A percentile compares a stretch with the other conserved stretches of the same genome.
These are phyloP conservation scores for Biancaea sappan DNA, from an alignment of 306 rosid species.

Conservation along the genomic window DNA sequence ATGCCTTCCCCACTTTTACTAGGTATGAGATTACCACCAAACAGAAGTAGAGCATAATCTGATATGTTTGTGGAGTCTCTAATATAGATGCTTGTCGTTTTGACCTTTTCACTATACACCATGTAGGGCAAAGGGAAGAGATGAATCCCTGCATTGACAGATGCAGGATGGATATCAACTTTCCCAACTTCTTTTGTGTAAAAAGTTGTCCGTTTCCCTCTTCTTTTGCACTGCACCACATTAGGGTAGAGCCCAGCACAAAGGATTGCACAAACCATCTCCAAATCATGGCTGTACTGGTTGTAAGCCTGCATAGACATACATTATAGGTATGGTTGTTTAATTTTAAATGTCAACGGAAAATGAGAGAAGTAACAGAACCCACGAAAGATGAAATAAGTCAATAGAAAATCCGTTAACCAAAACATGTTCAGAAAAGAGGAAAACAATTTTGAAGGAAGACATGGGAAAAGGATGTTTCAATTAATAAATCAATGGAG, in stretches of 20 bases:
- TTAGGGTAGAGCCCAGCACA: conserved; percentile 97
- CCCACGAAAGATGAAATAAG: conserved; percentile 16
- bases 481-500: conserved; percentile 16
- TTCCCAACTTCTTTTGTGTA: conserved; percentile 94
- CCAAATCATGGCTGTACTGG: conserved; percentile 85
- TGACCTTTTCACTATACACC: conserved; percentile 95
- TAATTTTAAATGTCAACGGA: background rate
- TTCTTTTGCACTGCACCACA: conserved; percentile 93
- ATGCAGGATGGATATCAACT: conserved; percentile 94
- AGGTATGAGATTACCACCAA: conserved; percentile 84
- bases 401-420: conserved; percentile 3
- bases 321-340: background rate
- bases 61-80: conserved; percentile 94
- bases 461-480: background rate
- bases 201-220: conserved; percentile 85
- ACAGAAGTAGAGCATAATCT: conserved; percentile 84
- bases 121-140: conserved; percentile 95
- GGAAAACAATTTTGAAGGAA: conserved; percentile 12
- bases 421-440: conserved; percentile 15
- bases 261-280: conserved; percentile 93
- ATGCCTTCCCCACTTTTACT: conserved; percentile 80
- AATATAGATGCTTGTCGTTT: conserved; percentile 72
- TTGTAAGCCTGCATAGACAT: conserved; percentile 76
- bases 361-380: conserved; percentile 1
- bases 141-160: conserved; percentile 91